Base-by-base conservation (phyloP, 169 alveolate species). In the Sarcocystis neurona region DNA sequence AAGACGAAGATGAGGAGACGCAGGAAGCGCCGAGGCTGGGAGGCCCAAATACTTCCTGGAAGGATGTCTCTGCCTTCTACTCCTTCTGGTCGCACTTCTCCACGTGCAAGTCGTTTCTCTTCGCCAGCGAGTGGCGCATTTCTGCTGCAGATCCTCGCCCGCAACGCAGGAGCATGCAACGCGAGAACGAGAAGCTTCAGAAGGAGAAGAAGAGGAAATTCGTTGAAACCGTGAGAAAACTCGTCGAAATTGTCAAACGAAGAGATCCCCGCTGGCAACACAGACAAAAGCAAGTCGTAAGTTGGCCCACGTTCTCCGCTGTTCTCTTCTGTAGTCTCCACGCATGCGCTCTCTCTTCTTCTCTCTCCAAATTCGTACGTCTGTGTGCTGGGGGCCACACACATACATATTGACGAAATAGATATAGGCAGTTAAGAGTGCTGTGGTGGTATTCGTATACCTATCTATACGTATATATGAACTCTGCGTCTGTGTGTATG, bases 241-340 rank as follows among this genome's bases (percentile, higher is more conserved):
- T 92, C 30, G 87, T 70, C 18, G 85, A 68, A 15, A 5, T 30
- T 32, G 92, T 92, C 37, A 88, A 84, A 53, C 82, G 46, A 50
- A 30, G 79, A 30, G 94, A 92, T 79, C 92, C 91, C 23, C 41
- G 94, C 23, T 77, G 84, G 79, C 41, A 30, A 0, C 85, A 75
- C 37, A 32, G 85, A 34, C 60, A 46, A 50, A 58, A 30, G 53
- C 53, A 20, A 18, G 27, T 79, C 39, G 87, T 79, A 50, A 12
- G 87, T n/a, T n/a, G n/a, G n/a, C n/a, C n/a, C n/a, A n/a, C n/a
- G n/a, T n/a, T n/a, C n/a, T n/a, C n/a, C n/a, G n/a, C n/a, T n/a
- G n/a, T n/a, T n/a, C n/a, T n/a, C n/a, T n/a, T n/a, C n/a, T n/a
- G n/a, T n/a, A n/a, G n/a, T n/a, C n/a, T n/a, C n/a, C n/a, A n/a